Evolutionary conservation across 331 rosid species (phyloP).

Genomic region (Spiraea crenata): DNA sequence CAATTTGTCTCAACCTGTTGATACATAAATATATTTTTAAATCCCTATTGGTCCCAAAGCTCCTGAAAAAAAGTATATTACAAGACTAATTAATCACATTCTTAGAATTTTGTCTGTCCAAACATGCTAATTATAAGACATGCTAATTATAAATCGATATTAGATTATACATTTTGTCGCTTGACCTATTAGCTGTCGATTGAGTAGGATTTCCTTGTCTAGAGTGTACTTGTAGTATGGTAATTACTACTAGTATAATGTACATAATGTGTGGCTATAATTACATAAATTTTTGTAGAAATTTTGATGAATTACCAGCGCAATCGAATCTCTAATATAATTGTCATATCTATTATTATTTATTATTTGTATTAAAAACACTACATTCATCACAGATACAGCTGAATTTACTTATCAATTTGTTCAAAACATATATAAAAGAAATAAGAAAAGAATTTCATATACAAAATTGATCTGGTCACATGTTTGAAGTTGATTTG

Average conservation of each 20-base stretch:
- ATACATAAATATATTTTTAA: neutral
- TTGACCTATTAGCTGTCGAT: conserved; percentile 10
- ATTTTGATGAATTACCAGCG: neutral
- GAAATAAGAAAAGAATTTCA: neutral
- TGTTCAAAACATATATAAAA: too few species aligned
- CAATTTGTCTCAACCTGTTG: conserved; percentile 10
- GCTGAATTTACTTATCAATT: too few species aligned
- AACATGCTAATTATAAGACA: neutral
- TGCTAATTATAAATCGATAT: neutral
- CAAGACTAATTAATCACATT: neutral
- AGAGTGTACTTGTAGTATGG: too few species aligned
- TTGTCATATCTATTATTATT: too few species aligned
- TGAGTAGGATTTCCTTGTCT: neutral
- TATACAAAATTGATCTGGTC: neutral
- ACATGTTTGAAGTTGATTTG: neutral
- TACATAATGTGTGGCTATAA: too few species aligned
- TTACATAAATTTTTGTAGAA: neutral
- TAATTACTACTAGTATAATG: too few species aligned
- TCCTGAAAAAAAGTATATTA: neutral
- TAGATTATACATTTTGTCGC: neutral
- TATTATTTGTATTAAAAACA: neutral
- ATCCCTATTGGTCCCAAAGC: conserved; percentile 6
- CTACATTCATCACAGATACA: too few species aligned
- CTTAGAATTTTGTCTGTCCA: neutral
- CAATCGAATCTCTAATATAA: too few species aligned